Evolutionary conservation across 345 rosid genomes (phyloP).

Genomic region (Psidium friedrichsthalianum): DNA sequence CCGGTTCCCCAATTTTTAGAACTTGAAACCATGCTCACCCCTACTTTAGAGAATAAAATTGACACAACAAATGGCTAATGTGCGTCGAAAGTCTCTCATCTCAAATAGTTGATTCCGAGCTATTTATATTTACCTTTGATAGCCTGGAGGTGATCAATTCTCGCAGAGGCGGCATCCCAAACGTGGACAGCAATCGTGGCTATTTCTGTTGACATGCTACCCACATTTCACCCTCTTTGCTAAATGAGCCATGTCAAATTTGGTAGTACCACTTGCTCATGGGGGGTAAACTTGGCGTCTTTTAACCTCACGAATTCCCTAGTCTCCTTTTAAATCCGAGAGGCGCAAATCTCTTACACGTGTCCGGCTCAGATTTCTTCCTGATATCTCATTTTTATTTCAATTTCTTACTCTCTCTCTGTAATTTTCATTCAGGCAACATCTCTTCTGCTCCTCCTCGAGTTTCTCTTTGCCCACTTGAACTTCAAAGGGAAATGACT

Average conservation of each 20-base stretch:
- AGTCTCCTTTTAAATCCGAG: not conserved
- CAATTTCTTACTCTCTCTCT: not conserved
- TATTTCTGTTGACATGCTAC: not conserved
- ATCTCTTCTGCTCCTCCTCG: not conserved
- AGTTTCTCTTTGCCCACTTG: not conserved
- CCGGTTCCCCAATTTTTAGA: too few species aligned
- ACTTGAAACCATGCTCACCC: too few species aligned
- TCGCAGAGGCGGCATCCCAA: not conserved
- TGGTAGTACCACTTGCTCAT: too few species aligned
- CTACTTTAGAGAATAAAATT: not conserved
- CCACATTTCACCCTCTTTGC: rapidly evolving
- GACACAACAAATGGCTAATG: not conserved
- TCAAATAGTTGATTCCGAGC: not conserved
- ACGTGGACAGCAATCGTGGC: too few species aligned
- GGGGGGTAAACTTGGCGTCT: rapidly evolving
- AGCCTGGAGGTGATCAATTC: not conserved
- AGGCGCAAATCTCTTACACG: rapidly evolving
- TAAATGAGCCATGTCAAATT: too few species aligned
- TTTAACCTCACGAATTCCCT: not conserved
- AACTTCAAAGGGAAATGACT: not conserved
- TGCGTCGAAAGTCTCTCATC: rapidly evolving
- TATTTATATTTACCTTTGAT: not conserved
- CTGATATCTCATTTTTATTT: not conserved
- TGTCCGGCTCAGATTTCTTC: rapidly evolving
- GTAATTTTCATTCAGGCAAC: not conserved